A percentile compares a stretch with the other conserved stretches of the same genome.
These are phyloP conservation scores for Tephrocybe sp. DNA, from an alignment of 768 basidiomycete species.

Conservation along the genomic window DNA sequence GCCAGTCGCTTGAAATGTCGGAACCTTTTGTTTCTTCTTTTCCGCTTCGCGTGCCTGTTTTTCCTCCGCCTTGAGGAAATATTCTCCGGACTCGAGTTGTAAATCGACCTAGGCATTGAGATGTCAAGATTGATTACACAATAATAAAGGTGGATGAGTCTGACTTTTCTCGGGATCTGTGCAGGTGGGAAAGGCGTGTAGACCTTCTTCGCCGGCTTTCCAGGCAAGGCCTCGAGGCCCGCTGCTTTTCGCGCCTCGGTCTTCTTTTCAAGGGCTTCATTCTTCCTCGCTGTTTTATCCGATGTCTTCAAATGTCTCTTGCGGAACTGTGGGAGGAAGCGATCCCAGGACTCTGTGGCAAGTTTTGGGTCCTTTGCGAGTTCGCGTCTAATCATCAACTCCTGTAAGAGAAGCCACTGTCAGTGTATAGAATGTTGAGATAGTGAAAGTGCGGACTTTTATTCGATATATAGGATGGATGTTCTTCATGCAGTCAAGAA, in stretches of 20 bases:
- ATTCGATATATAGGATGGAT: conserved; percentile 99
- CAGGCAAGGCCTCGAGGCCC: conserved; percentile 51
- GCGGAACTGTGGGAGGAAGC: conserved; percentile 95
- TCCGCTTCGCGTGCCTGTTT: conserved; percentile 75
- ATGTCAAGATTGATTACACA: background rate
- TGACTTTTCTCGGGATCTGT: conserved; percentile 88
- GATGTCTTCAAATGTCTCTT: conserved; percentile 90
- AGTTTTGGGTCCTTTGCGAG: conserved; percentile 97
- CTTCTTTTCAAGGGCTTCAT: conserved; percentile 61
- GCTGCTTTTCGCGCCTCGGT: conserved; percentile 64
- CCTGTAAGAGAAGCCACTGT: conserved; percentile 43
- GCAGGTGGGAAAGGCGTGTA: conserved; percentile 99
- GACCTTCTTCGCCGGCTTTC: conserved; percentile 73
- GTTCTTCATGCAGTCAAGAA: conserved; percentile 99
- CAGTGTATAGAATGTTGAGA: background rate
- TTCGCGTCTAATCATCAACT: conserved; percentile 97
- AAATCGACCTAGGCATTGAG: conserved; percentile 65
- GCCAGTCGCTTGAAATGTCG: background rate
- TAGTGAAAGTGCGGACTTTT: conserved; percentile 52
- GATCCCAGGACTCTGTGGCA: conserved; percentile 92
- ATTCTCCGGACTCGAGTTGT: conserved; percentile 95
- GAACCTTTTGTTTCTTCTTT: conserved; percentile 74
- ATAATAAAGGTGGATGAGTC: conserved; percentile 3
- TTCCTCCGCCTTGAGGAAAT: conserved; percentile 92
- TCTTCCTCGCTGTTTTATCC: conserved; percentile 91